phyloP scores from a whole-genome alignment of 768 basidiomycete species.

The Termitomyces bulborhizus region DNA sequence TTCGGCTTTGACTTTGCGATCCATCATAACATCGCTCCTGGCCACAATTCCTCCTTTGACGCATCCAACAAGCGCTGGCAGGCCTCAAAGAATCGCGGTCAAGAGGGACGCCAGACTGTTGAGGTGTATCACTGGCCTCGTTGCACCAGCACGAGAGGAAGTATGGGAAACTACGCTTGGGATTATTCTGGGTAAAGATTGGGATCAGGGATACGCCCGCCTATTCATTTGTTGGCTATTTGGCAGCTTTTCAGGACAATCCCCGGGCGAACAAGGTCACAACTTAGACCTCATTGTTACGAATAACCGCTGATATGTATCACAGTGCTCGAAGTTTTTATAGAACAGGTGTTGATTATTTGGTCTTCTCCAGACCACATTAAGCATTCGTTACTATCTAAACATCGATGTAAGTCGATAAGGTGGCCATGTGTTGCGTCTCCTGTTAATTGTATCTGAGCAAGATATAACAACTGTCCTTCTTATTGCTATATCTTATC shows the following conservation, averaged over 20 bases:
- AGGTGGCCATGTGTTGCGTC: neutral
- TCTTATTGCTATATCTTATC: conserved; percentile 55
- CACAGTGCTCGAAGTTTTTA: conserved; percentile 40
- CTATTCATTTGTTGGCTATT: conserved; percentile 70
- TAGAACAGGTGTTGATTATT: conserved; percentile 43
- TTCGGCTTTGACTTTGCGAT: conserved; percentile 47
- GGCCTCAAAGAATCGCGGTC: conserved; percentile 32
- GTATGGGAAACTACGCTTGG: conserved; percentile 45
- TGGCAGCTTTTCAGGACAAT: conserved; percentile 23
- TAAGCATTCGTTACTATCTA: conserved; percentile 67
- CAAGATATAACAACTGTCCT: conserved; percentile 72
- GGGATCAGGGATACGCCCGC: conserved; percentile 53
- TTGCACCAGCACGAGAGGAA: conserved; percentile 36
- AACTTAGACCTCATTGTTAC: neutral
- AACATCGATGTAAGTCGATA: conserved; percentile 62
- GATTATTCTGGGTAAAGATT: conserved; percentile 49
- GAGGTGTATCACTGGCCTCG: conserved; percentile 43
- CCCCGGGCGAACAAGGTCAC: conserved; percentile 25
- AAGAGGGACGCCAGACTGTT: conserved; percentile 54
- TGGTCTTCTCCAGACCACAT: conserved; percentile 81
- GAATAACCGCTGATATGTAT: neutral
- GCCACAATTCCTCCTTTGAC: conserved; percentile 34
- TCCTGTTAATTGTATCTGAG: neutral
- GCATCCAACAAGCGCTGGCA: conserved; percentile 21
- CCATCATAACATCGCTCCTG: conserved; percentile 55